Base-by-base conservation (phyloP, 331 rosid genomes). In the Cucumis variabilis region DNA sequence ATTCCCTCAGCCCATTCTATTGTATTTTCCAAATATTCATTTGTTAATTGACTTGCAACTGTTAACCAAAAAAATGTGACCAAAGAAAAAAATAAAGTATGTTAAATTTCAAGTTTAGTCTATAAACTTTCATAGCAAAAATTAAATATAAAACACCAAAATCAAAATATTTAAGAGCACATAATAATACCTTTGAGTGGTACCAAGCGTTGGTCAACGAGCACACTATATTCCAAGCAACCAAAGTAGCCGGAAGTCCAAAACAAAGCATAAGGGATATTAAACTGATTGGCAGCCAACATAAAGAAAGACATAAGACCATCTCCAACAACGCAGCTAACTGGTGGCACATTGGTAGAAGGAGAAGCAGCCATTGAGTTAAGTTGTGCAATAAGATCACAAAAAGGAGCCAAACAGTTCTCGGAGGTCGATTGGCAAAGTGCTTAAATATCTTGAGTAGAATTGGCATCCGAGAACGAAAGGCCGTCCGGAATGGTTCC, bases 11-110 rank as follows among this genome's bases (percentile, higher is more conserved):
- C 3, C 37, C 37, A 30, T 30, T 30, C 37, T 37, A 89, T 3
- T 5, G 24, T 55, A 0, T 76, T 75, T 9, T 89, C 89, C 19
- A 89, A 37, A 62, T 87, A 88, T 13, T 88, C 91, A 88, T 86
- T 86, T 16, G 76, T 76, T 0, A 89, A 8, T 37, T 70, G 41
- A 27, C 85, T 85, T 14, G 44, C 87, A 83, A 88, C 89, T 91
- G 60, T 81, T 24, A 13, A 37, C 5, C 0, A 63, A 63, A 6
- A 60, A 60, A 60, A n/a, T n/a, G 37, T 30, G 37, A 30, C 37
- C 37, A 30, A 30, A 30, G 37, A 30, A 30, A 30, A n/a, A n/a
- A n/a, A n/a, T n/a, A n/a, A n/a, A n/a, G n/a, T n/a, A n/a, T n/a
- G n/a, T n/a, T n/a, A 30, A 30, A 30, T 30, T 30, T 1, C 37